Evolutionary conservation across 2,329 filamentous ascomycete species (phyloP).

Genomic region (Colletotrichum echinochloae): DNA sequence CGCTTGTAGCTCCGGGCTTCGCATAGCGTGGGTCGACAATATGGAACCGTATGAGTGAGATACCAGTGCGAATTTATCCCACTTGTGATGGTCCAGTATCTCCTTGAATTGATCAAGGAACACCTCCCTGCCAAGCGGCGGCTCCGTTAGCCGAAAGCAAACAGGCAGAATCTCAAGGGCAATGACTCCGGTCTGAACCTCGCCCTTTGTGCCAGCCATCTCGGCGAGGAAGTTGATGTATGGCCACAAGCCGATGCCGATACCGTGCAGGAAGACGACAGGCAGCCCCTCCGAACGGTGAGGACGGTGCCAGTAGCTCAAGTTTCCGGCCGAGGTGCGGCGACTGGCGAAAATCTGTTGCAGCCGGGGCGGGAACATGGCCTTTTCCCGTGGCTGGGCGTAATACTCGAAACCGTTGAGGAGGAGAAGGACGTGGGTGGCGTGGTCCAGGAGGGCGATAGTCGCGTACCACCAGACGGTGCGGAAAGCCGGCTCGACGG

Average conservation of each 20-base stretch:
- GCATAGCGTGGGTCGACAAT: conserved; percentile 71
- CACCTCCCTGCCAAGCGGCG: conserved; percentile 62
- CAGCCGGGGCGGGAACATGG: conserved; percentile 16
- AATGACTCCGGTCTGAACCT: conserved; percentile 69
- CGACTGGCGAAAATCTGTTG: conserved; percentile 47
- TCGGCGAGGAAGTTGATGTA: conserved; percentile 69
- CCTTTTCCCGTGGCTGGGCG: conserved; percentile 51
- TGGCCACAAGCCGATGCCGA: conserved; percentile 75
- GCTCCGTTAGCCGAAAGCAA: conserved; percentile 69
- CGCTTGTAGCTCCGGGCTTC: conserved; percentile 58
- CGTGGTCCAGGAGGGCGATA: conserved; percentile 66
- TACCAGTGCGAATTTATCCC: conserved; percentile 69
- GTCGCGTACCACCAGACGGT: conserved; percentile 73
- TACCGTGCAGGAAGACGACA: conserved; percentile 77
- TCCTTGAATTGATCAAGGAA: conserved; percentile 67
- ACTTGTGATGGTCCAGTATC: conserved; percentile 69
- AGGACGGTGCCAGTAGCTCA: conserved; percentile 75
- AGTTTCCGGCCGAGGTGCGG: conserved; percentile 59
- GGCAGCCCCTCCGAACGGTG: conserved; percentile 70
- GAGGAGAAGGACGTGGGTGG: conserved; percentile 58
- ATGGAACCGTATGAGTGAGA: conserved; percentile 73
- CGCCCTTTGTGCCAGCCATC: conserved; percentile 52
- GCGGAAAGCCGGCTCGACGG: conserved; percentile 69
- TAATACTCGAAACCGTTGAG: conserved; percentile 65
- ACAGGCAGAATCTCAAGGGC: conserved; percentile 75